Evolutionary conservation across 1,139 yeast species (phyloP), one percentile per base, ranked within the genome.

Genomic region (Kodamaea arcana): DNA sequence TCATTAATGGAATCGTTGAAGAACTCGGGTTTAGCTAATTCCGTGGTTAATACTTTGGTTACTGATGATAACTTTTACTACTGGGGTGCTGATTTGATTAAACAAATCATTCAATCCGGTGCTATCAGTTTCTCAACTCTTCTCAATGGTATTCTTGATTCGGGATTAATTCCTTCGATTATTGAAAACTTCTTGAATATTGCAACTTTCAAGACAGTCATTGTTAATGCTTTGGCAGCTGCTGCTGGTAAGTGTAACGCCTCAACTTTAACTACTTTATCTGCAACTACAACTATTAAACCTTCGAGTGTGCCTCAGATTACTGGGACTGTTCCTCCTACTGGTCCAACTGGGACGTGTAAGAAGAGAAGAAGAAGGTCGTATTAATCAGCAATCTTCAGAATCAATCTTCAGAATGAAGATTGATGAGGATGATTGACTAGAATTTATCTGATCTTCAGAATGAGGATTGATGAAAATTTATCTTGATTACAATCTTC

Each of bases 151-250:
- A 41, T 69, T 29, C 37, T 47, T 24, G 54, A 57, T 21, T 69
- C 74, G 32, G 72, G 72, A 33, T 61, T 67, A 46, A 54, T 68
- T 39, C 62, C 68, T 27, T 50, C 64, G 15, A 49, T 69, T 39
- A 50, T 69, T 50, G 46, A 64, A 45, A 59, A 60, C 39, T 66
- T 69, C 61, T 65, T 69, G 50, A 67, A 60, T 48, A 38, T 66
- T 32, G 55, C 51, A 31, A 68, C 72, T 24, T 64, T 69, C 44
- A 55, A 63, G 52, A 57, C 69, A 15, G 65, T 68, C 36, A 56
- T 64, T 40, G 63, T 63, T 41, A 69, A 62, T 41, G 72, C 74
- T 26, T 65, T 69, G 52, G 70, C 71, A 45, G 74, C 73, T 43
- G 71, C 71, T 27, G 56, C 60, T 38, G 68, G 68, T 39, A 50